phyloP scores from a whole-genome alignment of 129 eudicot species.

The Pulicaria dysenterica region DNA sequence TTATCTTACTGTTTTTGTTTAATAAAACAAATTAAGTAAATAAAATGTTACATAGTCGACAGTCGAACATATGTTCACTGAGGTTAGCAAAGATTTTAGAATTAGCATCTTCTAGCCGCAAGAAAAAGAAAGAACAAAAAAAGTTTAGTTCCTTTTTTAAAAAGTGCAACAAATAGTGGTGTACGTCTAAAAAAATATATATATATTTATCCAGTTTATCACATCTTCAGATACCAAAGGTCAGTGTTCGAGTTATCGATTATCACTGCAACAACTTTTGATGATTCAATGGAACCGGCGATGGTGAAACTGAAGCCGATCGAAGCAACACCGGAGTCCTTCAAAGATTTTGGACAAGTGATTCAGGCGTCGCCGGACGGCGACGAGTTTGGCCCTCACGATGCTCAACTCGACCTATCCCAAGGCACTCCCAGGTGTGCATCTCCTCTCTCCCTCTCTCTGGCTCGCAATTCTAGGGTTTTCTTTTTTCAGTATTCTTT shows the following conservation, averaged over 20 bases:
- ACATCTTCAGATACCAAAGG: background rate
- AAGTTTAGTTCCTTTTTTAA: too few species aligned
- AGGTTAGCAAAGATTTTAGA: too few species aligned
- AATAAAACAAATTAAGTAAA: too few species aligned
- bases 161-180: background rate
- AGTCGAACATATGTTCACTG: too few species aligned
- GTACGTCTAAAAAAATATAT: background rate
- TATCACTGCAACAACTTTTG: background rate
- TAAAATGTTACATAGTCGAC: too few species aligned
- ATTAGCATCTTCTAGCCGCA: too few species aligned
- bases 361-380: constrained; percentile 70
- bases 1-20: too few species aligned
- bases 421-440: constrained; percentile 71
- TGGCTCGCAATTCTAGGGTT: constrained; percentile 21
- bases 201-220: background rate
- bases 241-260: background rate
- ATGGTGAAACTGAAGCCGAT: constrained; percentile 55
- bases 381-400: constrained; percentile 72
- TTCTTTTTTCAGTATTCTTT: background rate
- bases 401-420: constrained; percentile 80
- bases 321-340: constrained; percentile 81
- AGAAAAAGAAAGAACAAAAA: too few species aligned
- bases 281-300: constrained; percentile 31
- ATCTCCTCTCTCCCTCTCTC: background rate
- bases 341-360: constrained; percentile 84